Conservation (phyloP, 2,329 filamentous ascomycete species). For the Bipolaris cookei region DNA sequence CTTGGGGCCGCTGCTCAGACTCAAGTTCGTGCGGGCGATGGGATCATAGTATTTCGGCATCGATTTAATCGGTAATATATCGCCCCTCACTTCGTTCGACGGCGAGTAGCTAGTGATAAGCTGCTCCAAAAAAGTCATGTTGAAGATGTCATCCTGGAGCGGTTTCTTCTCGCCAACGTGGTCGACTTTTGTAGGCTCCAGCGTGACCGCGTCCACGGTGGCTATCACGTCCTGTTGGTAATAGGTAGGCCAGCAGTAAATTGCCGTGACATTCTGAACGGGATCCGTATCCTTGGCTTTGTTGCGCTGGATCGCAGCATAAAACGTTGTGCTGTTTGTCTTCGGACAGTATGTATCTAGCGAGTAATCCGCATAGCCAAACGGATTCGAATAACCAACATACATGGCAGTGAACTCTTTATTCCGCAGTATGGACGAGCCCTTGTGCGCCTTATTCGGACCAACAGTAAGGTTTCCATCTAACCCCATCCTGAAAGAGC, state of each 20-base stretch:
- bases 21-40: constrained; percentile 14
- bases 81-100: constrained; percentile 2
- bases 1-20: constrained; percentile 1
- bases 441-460: not conserved
- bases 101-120: constrained; percentile 13
- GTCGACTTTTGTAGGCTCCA: constrained; percentile 11
- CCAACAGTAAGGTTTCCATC: constrained; percentile 24
- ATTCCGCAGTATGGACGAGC: not conserved
- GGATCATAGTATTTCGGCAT: constrained; percentile 20
- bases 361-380: constrained; percentile 43
- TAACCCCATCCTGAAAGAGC: constrained; percentile 2
- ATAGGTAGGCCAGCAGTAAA: constrained; percentile 48
- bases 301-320: constrained; percentile 9
- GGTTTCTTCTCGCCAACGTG: constrained; percentile 30
- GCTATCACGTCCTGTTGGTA: constrained; percentile 55
- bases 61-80: constrained; percentile 14
- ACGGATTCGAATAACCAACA: constrained; percentile 52
- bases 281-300: constrained; percentile 21
- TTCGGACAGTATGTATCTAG: constrained; percentile 40
- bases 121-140: constrained; percentile 50
- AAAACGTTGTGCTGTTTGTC: constrained; percentile 42
- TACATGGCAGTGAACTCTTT: constrained; percentile 49
- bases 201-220: constrained; percentile 38
- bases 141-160: constrained; percentile 42
- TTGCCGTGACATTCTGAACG: constrained; percentile 22